Base-by-base conservation (phyloP, 257 asterid genomes). In the Linaria vulgaris region DNA sequence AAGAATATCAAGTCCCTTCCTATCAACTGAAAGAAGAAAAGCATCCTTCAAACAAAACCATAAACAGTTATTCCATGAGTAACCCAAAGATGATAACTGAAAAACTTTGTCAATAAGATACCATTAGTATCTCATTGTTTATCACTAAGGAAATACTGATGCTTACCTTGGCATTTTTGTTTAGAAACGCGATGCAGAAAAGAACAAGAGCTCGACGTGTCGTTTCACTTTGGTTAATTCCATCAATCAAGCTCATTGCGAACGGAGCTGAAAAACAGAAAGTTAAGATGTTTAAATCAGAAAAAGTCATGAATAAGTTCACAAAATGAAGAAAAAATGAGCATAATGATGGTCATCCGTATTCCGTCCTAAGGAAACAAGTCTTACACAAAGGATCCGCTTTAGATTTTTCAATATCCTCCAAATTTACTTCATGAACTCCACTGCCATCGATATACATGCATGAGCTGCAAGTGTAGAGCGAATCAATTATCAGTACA, bases 181-280 rank as follows among this genome's bases (percentile, higher is more conserved):
- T 78, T 64, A 85, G 75, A 63, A 80, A 79, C 50, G 87, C 75
- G 65, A 89, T 78, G 75, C 98, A 92, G 83, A 92, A 79, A 75
- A 92, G 94, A 67, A 82, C 69, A 47, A 92, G 82, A 76, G 91
- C 96, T 74, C 91, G 84, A 22, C 96, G 94, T 88, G 89, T 85
- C 65, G 22, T 69, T 70, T 92, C 99, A 68, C 84, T 79, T 69
- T 67, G 87, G 78, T 92, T 92, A 63, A 89, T 87, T 69, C 96
- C 97, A 73, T 92, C 88, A 45, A 89, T 85, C 74, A 92, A 76
- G 77, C 95, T 74, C 77, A 71, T 64, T 10, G 85, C 73, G 58
- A 83, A 87, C 21, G 67, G 83, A 48, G 97, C 98, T 91, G 37
- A 50, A 74, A 11, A 70, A 59, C 49, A 66, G 66, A 69, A 53